Conservation (phyloP, 306 rosid genomes). For the Macrotyloma uniflorum region DNA sequence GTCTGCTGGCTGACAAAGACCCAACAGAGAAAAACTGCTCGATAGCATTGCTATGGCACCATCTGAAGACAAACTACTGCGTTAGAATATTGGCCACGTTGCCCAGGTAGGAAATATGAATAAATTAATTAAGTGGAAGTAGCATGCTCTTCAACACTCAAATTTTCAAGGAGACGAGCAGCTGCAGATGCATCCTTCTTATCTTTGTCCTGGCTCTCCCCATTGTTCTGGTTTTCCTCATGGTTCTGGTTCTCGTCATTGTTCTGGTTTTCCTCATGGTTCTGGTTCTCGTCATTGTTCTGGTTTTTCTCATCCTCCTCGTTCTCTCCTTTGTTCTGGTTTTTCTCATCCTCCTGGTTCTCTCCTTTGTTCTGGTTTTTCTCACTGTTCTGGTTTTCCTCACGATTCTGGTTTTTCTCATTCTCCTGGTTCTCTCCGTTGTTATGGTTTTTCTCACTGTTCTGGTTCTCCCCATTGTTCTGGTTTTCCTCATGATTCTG, state of each 20-base stretch:
- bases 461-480: too few relatives aligned
- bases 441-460: too few relatives aligned
- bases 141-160: constrained; percentile 69
- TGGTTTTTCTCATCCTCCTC: not conserved
- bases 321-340: not conserved
- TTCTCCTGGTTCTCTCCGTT: not conserved
- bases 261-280: not conserved
- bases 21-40: constrained; percentile 30
- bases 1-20: too few relatives aligned
- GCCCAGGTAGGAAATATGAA: constrained; percentile 31
- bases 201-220: too few relatives aligned
- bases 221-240: too few relatives aligned
- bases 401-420: not conserved
- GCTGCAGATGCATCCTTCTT: constrained; percentile 55
- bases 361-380: not conserved
- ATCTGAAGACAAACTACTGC: constrained; percentile 34
- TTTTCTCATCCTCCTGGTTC: too few relatives aligned
- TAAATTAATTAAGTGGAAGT: constrained; percentile 48
- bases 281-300: not conserved
- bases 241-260: not conserved
- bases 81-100: constrained; percentile 40
- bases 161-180: constrained; percentile 62
- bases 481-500: too few relatives aligned
- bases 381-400: too few relatives aligned
- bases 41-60: constrained; percentile 47